Evolutionary conservation across 495 filamentous ascomycete genomes (phyloP).

Genomic region (Penicillium cataractarum): DNA sequence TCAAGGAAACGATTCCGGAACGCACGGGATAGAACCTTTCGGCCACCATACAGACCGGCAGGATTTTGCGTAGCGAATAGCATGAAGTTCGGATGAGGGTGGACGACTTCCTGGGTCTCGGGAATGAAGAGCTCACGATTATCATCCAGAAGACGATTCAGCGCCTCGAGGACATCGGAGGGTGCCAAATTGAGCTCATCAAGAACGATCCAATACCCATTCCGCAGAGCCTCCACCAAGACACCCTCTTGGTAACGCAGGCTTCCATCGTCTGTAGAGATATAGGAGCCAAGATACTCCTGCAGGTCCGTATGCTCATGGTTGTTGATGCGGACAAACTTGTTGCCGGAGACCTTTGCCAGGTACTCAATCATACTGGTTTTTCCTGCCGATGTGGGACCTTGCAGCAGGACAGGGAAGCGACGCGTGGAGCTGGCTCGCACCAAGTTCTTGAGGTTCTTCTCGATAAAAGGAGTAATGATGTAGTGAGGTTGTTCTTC

Average conservation of each 20-base stretch:
- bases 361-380: conserved; percentile 99
- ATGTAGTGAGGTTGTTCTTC: conserved; percentile 89
- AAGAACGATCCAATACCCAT: conserved; percentile 97
- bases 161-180: conserved; percentile 91
- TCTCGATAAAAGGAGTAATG: conserved; percentile 91
- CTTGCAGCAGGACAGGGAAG: conserved; percentile 95
- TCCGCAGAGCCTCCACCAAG: conserved; percentile 86
- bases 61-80: conserved; percentile 99
- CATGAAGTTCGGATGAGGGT: conserved; percentile 93
- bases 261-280: conserved; percentile 81
- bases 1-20: conserved; percentile 98
- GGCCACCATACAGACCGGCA: conserved; percentile 90
- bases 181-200: conserved; percentile 97
- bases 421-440: conserved; percentile 87
- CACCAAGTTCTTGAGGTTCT: conserved; percentile 91
- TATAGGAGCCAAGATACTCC: conserved; percentile 94
- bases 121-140: conserved; percentile 97
- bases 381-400: conserved; percentile 95
- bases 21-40: conserved; percentile 89
- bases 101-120: conserved; percentile 92
- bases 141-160: conserved; percentile 94
- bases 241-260: conserved; percentile 91
- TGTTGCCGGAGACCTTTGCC: conserved; percentile 92
- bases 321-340: conserved; percentile 98
- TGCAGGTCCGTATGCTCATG: conserved; percentile 98